Base-by-base conservation (phyloP, 306 rosid genomes). In the Acacia acuminata region DNA sequence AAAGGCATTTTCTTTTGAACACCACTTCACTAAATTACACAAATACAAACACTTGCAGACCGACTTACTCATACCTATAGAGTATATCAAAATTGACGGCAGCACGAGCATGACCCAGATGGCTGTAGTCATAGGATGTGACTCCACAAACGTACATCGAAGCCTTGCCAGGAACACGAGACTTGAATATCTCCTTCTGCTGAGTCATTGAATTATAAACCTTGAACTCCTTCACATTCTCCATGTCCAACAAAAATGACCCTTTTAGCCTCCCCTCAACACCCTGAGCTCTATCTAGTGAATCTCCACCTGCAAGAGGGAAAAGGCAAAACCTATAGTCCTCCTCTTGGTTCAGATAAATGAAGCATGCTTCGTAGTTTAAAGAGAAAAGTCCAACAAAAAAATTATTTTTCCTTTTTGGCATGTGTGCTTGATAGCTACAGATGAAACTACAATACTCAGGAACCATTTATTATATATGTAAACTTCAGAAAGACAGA, bases 141-240 rank as follows among this genome's bases (percentile, higher is more conserved):
- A 96, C 90, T 13, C 99, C 99, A 47, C 99, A 93, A 4, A 96
- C 97, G 72, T 96, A 96, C 98, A 96, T 92, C 43, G 88, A 84
- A 79, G 89, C 98, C 84, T 89, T 87, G 55, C 94, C 94, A 0
- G 94, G 83, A n/a, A 64, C 88, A 34, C 75, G 86, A 32, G 98
- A 66, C 58, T 56, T 83, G 90, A 94, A 96, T 73, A 84, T 80
- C 89, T 93, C 97, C 81, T 96, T 94, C 92, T 92, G 88, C 67
- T 90, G 91, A n/a, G 91, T 90, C 98, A 96, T 85, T 19, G 99
- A 87, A 88, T 94, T 96, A 89, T 96, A 96, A 51, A 96, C 78
- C 87, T 73, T 86, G 58, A 93, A 88, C 69, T 90, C 91, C 19
- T 80, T 75, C 76, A 82, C 19, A 84, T 79, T 84, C 82, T 91